These are phyloP conservation scores for Tolypocladium guangdongense DNA, from an alignment of 2,329 filamentous ascomycete species.

Conservation along the genomic window DNA sequence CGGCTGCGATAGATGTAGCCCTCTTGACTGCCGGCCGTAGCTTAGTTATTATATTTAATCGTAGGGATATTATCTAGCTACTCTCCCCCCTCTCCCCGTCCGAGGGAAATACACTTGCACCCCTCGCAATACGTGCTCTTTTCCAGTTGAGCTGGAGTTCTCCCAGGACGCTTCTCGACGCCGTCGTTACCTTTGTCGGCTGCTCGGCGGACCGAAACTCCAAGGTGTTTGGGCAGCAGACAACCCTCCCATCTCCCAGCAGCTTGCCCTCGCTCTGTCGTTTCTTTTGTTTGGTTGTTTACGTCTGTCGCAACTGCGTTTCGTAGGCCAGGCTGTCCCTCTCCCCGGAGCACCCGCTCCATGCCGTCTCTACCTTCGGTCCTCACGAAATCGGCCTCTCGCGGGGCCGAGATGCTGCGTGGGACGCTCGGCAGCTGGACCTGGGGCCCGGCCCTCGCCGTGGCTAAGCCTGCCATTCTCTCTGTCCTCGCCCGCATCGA, in stretches of 20 bases:
- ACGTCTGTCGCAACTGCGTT: background rate
- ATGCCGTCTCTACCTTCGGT: constrained; percentile 24
- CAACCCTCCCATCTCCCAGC: background rate
- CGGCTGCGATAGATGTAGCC: background rate
- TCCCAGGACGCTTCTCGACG: background rate
- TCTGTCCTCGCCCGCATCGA: constrained; percentile 35
- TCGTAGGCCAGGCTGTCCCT: constrained; percentile 1
- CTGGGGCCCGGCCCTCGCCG: constrained; percentile 33
- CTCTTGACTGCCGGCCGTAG: background rate
- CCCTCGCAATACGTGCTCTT: background rate
- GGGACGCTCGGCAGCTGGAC: constrained; percentile 31
- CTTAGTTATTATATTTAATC: too few relatives aligned
- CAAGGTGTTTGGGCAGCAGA: background rate
- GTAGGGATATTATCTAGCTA: background rate
- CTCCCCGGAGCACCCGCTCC: background rate
- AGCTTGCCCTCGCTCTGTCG: background rate
- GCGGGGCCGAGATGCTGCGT: constrained; percentile 29
- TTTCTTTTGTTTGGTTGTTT: background rate
- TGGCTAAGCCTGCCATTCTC: constrained; percentile 35
- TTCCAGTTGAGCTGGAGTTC: background rate
- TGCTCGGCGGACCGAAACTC: background rate
- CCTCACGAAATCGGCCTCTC: constrained; percentile 26
- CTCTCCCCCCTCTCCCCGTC: background rate
- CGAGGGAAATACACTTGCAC: background rate
- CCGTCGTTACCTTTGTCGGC: background rate